Conservation (phyloP, 352 stramenopile genomes). For the Plasmopara halstedii region DNA sequence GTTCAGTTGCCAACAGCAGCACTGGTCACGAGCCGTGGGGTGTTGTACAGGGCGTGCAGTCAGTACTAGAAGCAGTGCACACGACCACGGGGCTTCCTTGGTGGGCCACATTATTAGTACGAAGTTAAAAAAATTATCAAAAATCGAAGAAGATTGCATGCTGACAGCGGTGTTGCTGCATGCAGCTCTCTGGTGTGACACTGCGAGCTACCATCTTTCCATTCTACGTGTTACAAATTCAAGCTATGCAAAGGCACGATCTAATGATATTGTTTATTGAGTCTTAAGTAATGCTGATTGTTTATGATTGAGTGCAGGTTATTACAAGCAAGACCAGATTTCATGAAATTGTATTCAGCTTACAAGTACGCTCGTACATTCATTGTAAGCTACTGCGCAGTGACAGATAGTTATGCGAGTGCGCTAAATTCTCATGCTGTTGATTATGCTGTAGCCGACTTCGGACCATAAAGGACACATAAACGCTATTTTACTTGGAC, state of each 20-base stretch:
- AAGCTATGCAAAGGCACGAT: slow-evolving; percentile 43
- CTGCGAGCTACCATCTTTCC: slow-evolving; percentile 62
- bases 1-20: slow-evolving; percentile 12
- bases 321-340: slow-evolving; percentile 45
- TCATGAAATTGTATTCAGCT: slow-evolving; percentile 56
- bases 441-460: slow-evolving; percentile 23
- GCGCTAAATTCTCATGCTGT: too few relatives aligned
- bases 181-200: slow-evolving; percentile 48
- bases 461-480: slow-evolving; percentile 39
- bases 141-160: not conserved
- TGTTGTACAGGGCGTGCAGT: slow-evolving; percentile 55
- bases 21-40: slow-evolving; percentile 30
- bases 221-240: slow-evolving; percentile 67
- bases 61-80: slow-evolving; percentile 54
- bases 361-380: slow-evolving; percentile 73
- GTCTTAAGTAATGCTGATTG: too few relatives aligned
- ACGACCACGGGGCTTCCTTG: slow-evolving; percentile 58
- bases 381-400: slow-evolving; percentile 20
- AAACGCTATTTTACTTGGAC: slow-evolving; percentile 38
- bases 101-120: slow-evolving; percentile 63
- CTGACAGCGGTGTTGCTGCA: not conserved
- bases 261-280: too few relatives aligned
- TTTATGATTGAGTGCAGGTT: slow-evolving; percentile 11
- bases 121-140: not conserved
- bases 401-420: not conserved